Evolutionary conservation across 768 basidiomycete species (phyloP).

Genomic region (Basidioascus undulatus): DNA sequence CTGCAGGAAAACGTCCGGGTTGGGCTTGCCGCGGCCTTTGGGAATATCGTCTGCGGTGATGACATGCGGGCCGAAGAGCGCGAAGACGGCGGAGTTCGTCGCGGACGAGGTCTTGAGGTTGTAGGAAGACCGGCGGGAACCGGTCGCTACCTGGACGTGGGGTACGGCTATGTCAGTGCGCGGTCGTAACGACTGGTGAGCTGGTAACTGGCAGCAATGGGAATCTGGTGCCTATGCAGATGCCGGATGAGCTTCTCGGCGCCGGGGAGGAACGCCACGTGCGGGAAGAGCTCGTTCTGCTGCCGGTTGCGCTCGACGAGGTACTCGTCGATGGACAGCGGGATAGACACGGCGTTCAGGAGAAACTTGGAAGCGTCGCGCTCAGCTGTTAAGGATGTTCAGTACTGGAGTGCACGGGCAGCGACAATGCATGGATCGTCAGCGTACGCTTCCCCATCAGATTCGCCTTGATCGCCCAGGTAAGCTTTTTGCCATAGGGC

Average conservation of each 20-base stretch:
- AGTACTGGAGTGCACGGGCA: neutral
- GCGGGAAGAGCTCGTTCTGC: constrained; percentile 45
- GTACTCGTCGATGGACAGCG: constrained; percentile 39
- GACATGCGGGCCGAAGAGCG: constrained; percentile 34
- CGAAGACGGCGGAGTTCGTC: constrained; percentile 33
- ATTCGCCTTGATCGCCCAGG: constrained; percentile 70
- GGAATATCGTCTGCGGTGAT: constrained; percentile 43
- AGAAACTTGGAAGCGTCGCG: constrained; percentile 37
- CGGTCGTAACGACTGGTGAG: too few species aligned
- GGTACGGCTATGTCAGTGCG: too few species aligned
- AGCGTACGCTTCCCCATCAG: constrained; percentile 59
- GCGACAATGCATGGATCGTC: neutral
- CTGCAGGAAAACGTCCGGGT: constrained; percentile 51
- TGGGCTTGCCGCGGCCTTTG: constrained; percentile 34
- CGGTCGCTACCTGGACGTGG: constrained; percentile 32
- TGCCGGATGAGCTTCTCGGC: constrained; percentile 38
- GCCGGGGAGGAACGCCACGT: constrained; percentile 45
- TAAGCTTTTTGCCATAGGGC: constrained; percentile 47
- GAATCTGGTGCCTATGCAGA: constrained; percentile 37
- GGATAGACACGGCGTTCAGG: constrained; percentile 52
- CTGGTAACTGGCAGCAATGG: too few species aligned
- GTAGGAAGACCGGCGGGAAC: constrained; percentile 39
- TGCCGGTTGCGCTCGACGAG: constrained; percentile 29
- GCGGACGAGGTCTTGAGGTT: constrained; percentile 30
- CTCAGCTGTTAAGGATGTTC: constrained; percentile 28